phyloP scores from a whole-genome alignment of 108 stramenopile genomes.

The Ochromonas danica region DNA sequence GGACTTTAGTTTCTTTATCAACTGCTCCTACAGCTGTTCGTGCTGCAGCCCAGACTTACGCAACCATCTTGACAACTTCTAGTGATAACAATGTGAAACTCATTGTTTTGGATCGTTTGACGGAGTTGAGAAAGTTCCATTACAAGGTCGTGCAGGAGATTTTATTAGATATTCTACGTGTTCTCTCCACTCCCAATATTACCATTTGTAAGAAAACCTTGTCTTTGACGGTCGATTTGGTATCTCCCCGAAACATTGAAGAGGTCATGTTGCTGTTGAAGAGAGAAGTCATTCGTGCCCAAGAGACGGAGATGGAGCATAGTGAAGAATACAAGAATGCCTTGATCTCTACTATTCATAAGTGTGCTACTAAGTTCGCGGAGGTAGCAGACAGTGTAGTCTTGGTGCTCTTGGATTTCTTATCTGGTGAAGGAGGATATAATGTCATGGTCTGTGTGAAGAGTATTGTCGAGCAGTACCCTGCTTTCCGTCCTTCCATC shows the following conservation, averaged over 20 bases:
- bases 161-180: slow-evolving; percentile 94
- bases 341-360: slow-evolving; percentile 93
- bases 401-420: slow-evolving; percentile 89
- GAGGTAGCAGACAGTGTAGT: slow-evolving; percentile 82
- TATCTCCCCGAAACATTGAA: slow-evolving; percentile 83
- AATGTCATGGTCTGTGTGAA: slow-evolving; percentile 94
- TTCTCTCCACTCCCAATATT: slow-evolving; percentile 85
- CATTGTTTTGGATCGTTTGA: slow-evolving; percentile 91
- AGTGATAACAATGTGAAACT: slow-evolving; percentile 99
- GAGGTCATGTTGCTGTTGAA: slow-evolving; percentile 93
- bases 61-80: slow-evolving; percentile 86
- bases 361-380: slow-evolving; percentile 5
- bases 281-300: slow-evolving; percentile 87
- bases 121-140: slow-evolving; percentile 82
- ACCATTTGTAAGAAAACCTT: slow-evolving; percentile 96
- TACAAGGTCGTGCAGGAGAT: slow-evolving; percentile 91
- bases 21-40: slow-evolving; percentile 95
- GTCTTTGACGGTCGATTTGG: slow-evolving; percentile 87
- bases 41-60: slow-evolving; percentile 91
- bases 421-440: slow-evolving; percentile 77
- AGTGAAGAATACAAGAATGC: slow-evolving; percentile 79
- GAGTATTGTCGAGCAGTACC: slow-evolving; percentile 92
- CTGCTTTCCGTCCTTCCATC: slow-evolving; percentile 73
- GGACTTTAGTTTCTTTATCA: slow-evolving; percentile 95
- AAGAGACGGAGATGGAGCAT: slow-evolving; percentile 77